Percentiles rank a stretch among this genome's conserved stretches.
phyloP scores from a whole-genome alignment of 306 rosid species.

The Sechiopsis laciniata region DNA sequence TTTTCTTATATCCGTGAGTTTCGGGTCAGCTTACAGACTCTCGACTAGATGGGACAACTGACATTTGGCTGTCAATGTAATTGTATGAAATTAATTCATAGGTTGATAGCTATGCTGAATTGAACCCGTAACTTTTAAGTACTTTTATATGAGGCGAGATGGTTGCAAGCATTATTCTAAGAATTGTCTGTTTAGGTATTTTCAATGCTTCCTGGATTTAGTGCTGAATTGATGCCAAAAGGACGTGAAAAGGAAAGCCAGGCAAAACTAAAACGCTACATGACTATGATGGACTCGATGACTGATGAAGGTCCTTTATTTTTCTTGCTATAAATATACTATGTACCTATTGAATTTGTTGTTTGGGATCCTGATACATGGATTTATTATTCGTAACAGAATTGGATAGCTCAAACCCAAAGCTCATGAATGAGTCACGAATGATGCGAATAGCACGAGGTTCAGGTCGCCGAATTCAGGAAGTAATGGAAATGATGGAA shows the following conservation, averaged over 20 bases:
- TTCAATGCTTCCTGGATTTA: constrained; percentile 79
- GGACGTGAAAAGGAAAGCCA: constrained; percentile 92
- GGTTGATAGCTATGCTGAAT: too few relatives aligned
- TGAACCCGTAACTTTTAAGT: too few relatives aligned
- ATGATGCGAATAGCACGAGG: constrained; percentile 82
- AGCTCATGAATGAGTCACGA: constrained; percentile 67
- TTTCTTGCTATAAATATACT: not conserved
- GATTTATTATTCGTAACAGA: constrained; percentile 35
- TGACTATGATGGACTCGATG: constrained; percentile 99
- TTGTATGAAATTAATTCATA: too few relatives aligned
- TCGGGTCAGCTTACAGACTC: too few relatives aligned
- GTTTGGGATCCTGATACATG: constrained; percentile 17
- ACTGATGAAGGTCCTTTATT: constrained; percentile 55
- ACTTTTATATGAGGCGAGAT: too few relatives aligned
- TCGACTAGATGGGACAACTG: too few relatives aligned
- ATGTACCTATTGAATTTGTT: not conserved
- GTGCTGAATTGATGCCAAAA: constrained; percentile 74
- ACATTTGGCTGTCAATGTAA: too few relatives aligned
- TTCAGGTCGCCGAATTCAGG: constrained; percentile 59
- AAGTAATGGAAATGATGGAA: constrained; percentile 79
- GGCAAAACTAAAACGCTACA: constrained; percentile 78
- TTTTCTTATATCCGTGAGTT: too few relatives aligned
- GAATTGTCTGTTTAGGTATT: constrained; percentile 42
- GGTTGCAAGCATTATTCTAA: constrained; percentile 7
- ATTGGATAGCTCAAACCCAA: constrained; percentile 76